Conservation (phyloP, 345 rosid species). For the Noccaea bulbosa region DNA sequence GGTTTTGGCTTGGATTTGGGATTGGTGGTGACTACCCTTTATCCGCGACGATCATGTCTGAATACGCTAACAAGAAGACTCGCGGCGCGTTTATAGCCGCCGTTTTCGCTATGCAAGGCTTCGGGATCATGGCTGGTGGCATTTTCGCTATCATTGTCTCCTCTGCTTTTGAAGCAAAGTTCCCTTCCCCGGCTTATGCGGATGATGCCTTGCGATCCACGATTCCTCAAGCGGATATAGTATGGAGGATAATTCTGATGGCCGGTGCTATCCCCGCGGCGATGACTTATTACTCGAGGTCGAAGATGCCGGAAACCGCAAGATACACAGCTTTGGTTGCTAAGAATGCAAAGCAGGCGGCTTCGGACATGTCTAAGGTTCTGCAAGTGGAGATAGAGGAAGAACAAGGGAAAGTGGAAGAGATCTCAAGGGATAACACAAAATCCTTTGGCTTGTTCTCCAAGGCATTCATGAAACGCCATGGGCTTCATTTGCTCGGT, state of each 20-base stretch:
- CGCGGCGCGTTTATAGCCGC: conserved; percentile 49
- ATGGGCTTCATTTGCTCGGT: conserved; percentile 67
- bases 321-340: conserved; percentile 51
- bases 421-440: conserved; percentile 24
- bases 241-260: conserved; percentile 52
- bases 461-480: conserved; percentile 58
- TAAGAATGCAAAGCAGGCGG: conserved; percentile 42
- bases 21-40: conserved; percentile 54
- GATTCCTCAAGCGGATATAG: conserved; percentile 46
- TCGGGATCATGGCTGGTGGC: conserved; percentile 50
- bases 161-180: conserved; percentile 42
- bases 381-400: conserved; percentile 42
- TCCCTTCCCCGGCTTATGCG: conserved; percentile 38
- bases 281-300: conserved; percentile 46
- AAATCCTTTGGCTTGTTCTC: conserved; percentile 52
- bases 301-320: conserved; percentile 54
- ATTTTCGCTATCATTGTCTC: conserved; percentile 45
- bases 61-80: conserved; percentile 52
- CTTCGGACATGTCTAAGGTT: conserved; percentile 47
- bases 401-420: conserved; percentile 31
- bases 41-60: conserved; percentile 56
- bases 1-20: conserved; percentile 49
- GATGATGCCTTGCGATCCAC: conserved; percentile 39
- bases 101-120: conserved; percentile 57
- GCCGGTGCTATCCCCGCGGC: conserved; percentile 51